A percentile compares a stretch with the other conserved stretches of the same genome.
Evolutionary conservation across 192 early-diverging fungal species (phyloP).

Genomic region (Dissophora ornata): DNA sequence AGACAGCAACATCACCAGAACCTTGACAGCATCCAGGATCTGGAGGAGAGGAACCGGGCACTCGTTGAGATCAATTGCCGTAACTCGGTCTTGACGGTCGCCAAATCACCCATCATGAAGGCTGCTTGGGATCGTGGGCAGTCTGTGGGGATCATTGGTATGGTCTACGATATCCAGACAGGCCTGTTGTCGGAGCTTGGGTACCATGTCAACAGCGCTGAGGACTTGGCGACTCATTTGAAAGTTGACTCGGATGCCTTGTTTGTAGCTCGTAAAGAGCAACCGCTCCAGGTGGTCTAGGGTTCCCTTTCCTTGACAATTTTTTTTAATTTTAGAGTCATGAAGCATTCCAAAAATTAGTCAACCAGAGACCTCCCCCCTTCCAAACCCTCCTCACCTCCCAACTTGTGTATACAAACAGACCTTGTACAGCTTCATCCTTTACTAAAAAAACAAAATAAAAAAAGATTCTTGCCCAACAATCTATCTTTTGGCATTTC

Average conservation of each 20-base stretch:
- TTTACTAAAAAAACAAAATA: too few relatives aligned
- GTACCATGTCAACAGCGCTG: slow-evolving; percentile 19
- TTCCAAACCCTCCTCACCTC: too few relatives aligned
- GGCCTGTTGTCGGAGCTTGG: slow-evolving; percentile 57
- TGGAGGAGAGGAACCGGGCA: slow-evolving; percentile 57
- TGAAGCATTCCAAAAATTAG: too few relatives aligned
- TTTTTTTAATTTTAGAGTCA: too few relatives aligned
- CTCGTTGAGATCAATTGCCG: slow-evolving; percentile 81
- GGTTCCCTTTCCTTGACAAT: too few relatives aligned
- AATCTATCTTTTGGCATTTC: too few relatives aligned
- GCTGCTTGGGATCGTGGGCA: slow-evolving; percentile 86
- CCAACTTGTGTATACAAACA: too few relatives aligned
- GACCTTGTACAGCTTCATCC: too few relatives aligned
- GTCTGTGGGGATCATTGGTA: slow-evolving; percentile 72
- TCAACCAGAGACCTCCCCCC: too few relatives aligned
- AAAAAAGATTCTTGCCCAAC: too few relatives aligned
- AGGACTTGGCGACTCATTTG: slow-evolving; percentile 27
- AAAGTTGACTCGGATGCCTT: slow-evolving; percentile 27
- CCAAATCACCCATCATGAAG: slow-evolving; percentile 78
- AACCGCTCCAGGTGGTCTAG: neutral
- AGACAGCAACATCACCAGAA: slow-evolving; percentile 60
- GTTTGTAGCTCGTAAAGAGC: slow-evolving; percentile 28
- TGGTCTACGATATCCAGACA: slow-evolving; percentile 73
- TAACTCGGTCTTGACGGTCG: slow-evolving; percentile 76
- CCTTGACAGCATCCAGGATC: slow-evolving; percentile 46